Conservation (phyloP, 148 eudicot genomes). For the Mesembryanthemum crystallinum region DNA sequence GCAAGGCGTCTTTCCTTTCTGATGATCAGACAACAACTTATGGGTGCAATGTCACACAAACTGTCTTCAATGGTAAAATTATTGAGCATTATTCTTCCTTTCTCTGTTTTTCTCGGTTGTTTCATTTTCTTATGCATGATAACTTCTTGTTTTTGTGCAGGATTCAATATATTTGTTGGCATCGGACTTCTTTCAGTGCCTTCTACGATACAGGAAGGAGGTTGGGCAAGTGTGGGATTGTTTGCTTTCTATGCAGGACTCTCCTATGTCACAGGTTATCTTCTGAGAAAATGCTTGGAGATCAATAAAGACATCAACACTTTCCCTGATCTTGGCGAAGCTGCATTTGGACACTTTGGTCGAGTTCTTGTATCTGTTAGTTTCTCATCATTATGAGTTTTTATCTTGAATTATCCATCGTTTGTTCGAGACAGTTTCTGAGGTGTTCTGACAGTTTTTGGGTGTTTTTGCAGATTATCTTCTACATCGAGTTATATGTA, state of each 20-base stretch:
- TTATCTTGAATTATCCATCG: background rate
- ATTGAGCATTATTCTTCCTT: background rate
- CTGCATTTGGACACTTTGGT: slow-evolving; percentile 82
- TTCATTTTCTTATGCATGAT: background rate
- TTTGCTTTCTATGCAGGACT: slow-evolving; percentile 59
- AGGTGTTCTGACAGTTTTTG: slow-evolving; percentile 10
- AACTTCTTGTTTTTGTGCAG: slow-evolving; percentile 25
- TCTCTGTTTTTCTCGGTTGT: background rate
- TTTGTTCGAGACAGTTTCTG: background rate
- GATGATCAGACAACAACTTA: slow-evolving; percentile 12
- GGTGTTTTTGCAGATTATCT: slow-evolving; percentile 56
- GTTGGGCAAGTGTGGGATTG: slow-evolving; percentile 74
- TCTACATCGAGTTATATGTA: slow-evolving; percentile 83
- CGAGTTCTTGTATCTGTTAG: slow-evolving; percentile 78
- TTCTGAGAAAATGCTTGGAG: slow-evolving; percentile 70
- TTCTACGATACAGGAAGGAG: slow-evolving; percentile 68
- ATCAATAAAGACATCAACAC: slow-evolving; percentile 47
- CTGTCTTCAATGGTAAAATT: slow-evolving; percentile 34
- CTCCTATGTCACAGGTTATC: slow-evolving; percentile 67
- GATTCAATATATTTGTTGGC: slow-evolving; percentile 74
- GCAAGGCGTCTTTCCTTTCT: slow-evolving; percentile 15
- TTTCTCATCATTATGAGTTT: background rate
- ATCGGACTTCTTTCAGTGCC: slow-evolving; percentile 85
- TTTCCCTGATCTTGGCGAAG: slow-evolving; percentile 86
- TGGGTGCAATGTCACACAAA: slow-evolving; percentile 36